Evolutionary conservation across 495 filamentous ascomycete genomes (phyloP).

Genomic region (Tricharina praecox): DNA sequence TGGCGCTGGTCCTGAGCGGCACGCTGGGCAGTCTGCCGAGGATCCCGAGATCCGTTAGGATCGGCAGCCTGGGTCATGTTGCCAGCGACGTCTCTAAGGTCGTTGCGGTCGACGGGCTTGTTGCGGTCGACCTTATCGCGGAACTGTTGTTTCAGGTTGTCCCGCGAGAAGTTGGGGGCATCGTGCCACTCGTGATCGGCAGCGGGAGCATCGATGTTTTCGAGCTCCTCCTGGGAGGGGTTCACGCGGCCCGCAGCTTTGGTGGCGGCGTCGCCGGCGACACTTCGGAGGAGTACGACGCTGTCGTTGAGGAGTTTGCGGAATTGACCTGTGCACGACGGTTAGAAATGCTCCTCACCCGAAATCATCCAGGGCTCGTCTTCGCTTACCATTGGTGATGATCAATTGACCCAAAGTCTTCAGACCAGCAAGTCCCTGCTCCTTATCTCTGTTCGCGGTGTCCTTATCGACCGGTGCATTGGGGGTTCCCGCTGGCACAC

Average conservation of each 20-base stretch:
- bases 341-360: no score
- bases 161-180: constrained; percentile 56
- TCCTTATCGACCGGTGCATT: constrained; percentile 54
- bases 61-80: constrained; percentile 40
- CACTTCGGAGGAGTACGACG: constrained; percentile 64
- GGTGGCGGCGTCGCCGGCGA: constrained; percentile 72
- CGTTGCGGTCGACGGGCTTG: constrained; percentile 34
- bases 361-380: no score
- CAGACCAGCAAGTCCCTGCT: constrained; percentile 62
- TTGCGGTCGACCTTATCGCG: constrained; percentile 44
- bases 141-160: constrained; percentile 49
- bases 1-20: constrained; percentile 34
- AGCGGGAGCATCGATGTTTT: constrained; percentile 64
- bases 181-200: constrained; percentile 91
- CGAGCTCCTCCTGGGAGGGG: constrained; percentile 61
- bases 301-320: constrained; percentile 51
- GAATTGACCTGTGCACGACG: constrained; percentile 17
- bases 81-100: constrained; percentile 38
- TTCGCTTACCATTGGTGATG: constrained; percentile 68
- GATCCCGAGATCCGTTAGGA: constrained; percentile 35
- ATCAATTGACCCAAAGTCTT: constrained; percentile 75
- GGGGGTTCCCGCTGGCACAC: constrained; percentile 41
- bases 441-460: constrained; percentile 36
- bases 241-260: constrained; percentile 64
- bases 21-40: constrained; percentile 31